These are phyloP conservation scores for Periconia sp. DNA, from an alignment of 2,329 filamentous ascomycete species.

Conservation along the genomic window DNA sequence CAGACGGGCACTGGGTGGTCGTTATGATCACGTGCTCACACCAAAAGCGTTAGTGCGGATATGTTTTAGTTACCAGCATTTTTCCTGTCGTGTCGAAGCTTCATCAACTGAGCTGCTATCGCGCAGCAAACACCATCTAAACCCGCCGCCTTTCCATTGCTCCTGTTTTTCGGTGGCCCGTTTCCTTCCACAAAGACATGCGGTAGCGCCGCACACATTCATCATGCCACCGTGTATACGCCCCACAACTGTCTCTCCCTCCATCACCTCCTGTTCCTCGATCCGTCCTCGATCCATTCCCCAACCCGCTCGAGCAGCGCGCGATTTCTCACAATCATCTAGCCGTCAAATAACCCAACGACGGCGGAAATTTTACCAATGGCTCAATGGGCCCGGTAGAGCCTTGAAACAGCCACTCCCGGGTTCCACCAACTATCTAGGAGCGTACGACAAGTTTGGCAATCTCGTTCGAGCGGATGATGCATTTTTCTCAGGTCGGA, in stretches of 20 bases:
- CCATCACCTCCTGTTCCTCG: slow-evolving; percentile 16
- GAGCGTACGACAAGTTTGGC: slow-evolving; percentile 55
- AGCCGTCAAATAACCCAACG: slow-evolving; percentile 49
- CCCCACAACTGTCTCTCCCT: slow-evolving; percentile 26
- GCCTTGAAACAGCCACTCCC: slow-evolving; percentile 52
- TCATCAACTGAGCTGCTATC: neutral
- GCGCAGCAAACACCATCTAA: slow-evolving; percentile 9
- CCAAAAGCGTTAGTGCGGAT: neutral
- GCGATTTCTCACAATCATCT: slow-evolving; percentile 41
- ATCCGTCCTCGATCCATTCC: slow-evolving; percentile 26
- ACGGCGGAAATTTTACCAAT: slow-evolving; percentile 59
- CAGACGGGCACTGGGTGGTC: too few species aligned
- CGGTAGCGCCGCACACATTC: slow-evolving; percentile 23
- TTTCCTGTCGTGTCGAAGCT: slow-evolving; percentile 9
- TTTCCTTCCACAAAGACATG: slow-evolving; percentile 23
- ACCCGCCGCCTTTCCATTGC: slow-evolving; percentile 10
- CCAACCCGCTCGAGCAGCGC: slow-evolving; percentile 24
- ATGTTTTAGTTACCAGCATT: slow-evolving; percentile 12
- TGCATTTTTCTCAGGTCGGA: slow-evolving; percentile 17
- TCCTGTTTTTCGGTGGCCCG: too few species aligned
- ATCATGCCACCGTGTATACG: slow-evolving; percentile 41
- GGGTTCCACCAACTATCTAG: slow-evolving; percentile 58
- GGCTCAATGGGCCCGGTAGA: slow-evolving; percentile 59
- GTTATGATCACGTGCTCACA: slow-evolving; percentile 8
- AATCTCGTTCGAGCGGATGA: slow-evolving; percentile 45